Conservation (phyloP, 345 rosid genomes). For the Hibiscus mutabilis region DNA sequence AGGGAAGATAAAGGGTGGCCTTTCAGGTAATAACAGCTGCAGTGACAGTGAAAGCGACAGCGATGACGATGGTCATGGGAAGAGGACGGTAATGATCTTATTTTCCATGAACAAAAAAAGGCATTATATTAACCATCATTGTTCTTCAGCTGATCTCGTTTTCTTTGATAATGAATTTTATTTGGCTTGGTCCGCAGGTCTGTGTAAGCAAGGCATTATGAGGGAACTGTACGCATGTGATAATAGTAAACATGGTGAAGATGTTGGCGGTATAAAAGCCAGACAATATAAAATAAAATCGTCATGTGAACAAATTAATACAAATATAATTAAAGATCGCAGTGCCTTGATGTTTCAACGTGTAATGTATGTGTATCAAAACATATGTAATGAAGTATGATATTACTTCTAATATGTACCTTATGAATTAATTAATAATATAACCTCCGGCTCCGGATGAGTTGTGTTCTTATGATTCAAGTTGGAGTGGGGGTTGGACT, state of each 20-base stretch:
- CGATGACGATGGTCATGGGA: not conserved
- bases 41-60: not conserved
- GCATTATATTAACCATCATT: too few species aligned
- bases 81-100: not conserved
- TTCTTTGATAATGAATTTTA: not conserved
- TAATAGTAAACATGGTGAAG: not conserved
- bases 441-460: not conserved
- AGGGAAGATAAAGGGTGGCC: not conserved
- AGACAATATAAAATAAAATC: not conserved
- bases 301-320: not conserved
- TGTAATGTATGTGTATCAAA: too few species aligned
- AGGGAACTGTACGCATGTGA: not conserved
- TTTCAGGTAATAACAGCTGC: not conserved
- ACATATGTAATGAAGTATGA: not conserved
- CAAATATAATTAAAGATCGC: not conserved
- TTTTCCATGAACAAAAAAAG: not conserved
- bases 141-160: not conserved
- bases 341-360: not conserved
- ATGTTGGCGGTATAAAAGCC: not conserved
- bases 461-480: not conserved
- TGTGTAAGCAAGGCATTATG: slow-evolving; percentile 1
- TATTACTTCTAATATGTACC: not conserved
- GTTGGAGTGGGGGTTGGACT: too few species aligned
- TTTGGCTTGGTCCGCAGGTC: not conserved
- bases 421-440: not conserved